Base-by-base conservation (phyloP, 1,284 basidiomycete genomes). In the Amylostereum areolatum region DNA sequence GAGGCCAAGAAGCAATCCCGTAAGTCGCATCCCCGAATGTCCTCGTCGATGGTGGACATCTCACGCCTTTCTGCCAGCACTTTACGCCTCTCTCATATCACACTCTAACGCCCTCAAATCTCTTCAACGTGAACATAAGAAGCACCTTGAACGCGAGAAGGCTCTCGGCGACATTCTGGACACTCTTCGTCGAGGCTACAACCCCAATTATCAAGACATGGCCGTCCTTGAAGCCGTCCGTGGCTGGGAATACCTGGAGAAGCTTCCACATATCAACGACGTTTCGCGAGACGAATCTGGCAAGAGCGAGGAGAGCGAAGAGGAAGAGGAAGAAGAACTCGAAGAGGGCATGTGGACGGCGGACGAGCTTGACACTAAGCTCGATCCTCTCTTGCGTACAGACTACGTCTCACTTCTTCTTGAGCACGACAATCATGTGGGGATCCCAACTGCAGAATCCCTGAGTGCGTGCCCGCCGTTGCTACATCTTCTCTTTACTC, bases 181-280 rank as follows among this genome's bases (percentile, higher is more conserved):
- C 51, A 76, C 85, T 34, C 78, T 99, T 3, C 81, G 90, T 9
- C 78, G 80, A 7, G 86, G 87, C 0, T 98, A 97, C 72, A 99
- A 99, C 67, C 96, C 96, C 25, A 99, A 99, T 68, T 97, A 97
- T 66, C 92, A 96, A 66, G 96, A 99, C 64, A 98, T 99, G 96
- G 95, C 92, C 7, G 96, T 98, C 51, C 83, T 97, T 39, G 94
- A 95, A 57, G 95, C 96, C 12, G 94, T 97, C 5, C 85, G 93
- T 42, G 94, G 93, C 9, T 98, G 92, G 83, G 89, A 92, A 62
- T 81, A 85, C 50, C 80, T 85, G n/a, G 81, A 82, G 11, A 83
- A 83, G 1, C 67, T 87, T 11, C 81, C 81, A 2, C 83, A 85
- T 50, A 82, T 85, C 63, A 78, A 83, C 52, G 83, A 83, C 46